Evolutionary conservation across 345 rosid genomes (phyloP).

Genomic region (Lepidium didymum): DNA sequence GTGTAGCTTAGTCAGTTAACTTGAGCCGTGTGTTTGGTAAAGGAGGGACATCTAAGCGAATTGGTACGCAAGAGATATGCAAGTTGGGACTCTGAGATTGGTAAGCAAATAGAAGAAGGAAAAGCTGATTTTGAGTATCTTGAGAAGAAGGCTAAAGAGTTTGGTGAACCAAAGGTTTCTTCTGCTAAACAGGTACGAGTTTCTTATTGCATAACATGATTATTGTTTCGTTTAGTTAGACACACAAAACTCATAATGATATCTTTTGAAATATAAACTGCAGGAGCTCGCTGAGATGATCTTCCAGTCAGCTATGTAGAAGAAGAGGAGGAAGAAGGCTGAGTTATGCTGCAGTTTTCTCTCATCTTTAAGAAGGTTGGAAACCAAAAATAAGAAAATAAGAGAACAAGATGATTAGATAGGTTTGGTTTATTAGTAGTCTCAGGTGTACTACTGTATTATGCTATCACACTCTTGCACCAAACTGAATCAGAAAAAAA

Average conservation of each 20-base stretch:
- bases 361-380: neutral
- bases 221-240: neutral
- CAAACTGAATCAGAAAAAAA: constrained; percentile 1
- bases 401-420: neutral
- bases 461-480: neutral
- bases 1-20: neutral
- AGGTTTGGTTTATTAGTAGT: constrained; percentile 9
- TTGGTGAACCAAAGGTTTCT: constrained; percentile 86
- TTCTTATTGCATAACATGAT: neutral
- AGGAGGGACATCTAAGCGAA: constrained; percentile 68
- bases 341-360: neutral
- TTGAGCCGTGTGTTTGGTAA: neutral
- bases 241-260: neutral
- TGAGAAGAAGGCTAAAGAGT: constrained; percentile 76
- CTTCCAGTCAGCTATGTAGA: constrained; percentile 46
- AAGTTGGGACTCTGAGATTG: constrained; percentile 67
- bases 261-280: constrained; percentile 8
- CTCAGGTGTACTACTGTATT: constrained; percentile 1
- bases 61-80: constrained; percentile 64
- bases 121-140: constrained; percentile 76
- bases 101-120: constrained; percentile 72
- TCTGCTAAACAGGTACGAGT: constrained; percentile 86
- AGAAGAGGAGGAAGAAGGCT: constrained; percentile 1
- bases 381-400: neutral
- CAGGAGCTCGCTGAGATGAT: constrained; percentile 98